phyloP scores from a whole-genome alignment of 257 asterid genomes.

The Fraxinus americana region DNA sequence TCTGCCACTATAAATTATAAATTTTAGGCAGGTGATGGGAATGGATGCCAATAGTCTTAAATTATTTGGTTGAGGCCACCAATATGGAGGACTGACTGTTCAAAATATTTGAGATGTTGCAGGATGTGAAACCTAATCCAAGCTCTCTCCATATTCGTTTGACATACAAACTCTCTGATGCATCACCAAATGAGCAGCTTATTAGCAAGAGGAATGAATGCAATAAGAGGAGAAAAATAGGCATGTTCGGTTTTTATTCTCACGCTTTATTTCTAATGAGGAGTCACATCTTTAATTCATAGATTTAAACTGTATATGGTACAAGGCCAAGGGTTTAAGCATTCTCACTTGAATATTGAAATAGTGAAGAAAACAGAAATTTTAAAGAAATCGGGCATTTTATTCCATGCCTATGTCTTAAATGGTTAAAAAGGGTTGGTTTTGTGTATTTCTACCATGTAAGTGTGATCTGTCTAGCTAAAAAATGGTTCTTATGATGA shows the following conservation, averaged over 20 bases:
- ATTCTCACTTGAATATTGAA: constrained; percentile 16
- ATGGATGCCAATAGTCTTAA: constrained; percentile 15
- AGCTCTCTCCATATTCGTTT: constrained; percentile 67
- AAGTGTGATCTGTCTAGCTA: background rate
- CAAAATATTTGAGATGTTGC: constrained; percentile 33
- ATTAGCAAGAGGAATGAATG: constrained; percentile 45
- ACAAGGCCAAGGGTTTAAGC: background rate
- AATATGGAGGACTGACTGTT: constrained; percentile 10
- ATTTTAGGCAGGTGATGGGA: constrained; percentile 3
- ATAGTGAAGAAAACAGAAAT: background rate
- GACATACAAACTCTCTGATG: constrained; percentile 51
- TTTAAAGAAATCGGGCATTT: background rate
- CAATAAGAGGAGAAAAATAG: constrained; percentile 82
- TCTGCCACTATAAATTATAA: background rate
- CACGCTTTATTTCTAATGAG: background rate
- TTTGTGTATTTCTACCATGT: background rate
- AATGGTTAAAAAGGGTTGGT: background rate
- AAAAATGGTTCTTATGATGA: background rate
- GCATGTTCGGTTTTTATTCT: constrained; percentile 23
- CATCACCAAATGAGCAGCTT: constrained; percentile 38
- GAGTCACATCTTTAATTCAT: constrained; percentile 5
- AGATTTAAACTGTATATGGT: constrained; percentile 4
- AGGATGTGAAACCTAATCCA: constrained; percentile 61
- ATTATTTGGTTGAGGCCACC: constrained; percentile 16
- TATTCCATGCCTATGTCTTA: background rate